Evolutionary conservation across 2,329 filamentous ascomycete genomes (phyloP).

Genomic region (Neofusicoccum sp.): DNA sequence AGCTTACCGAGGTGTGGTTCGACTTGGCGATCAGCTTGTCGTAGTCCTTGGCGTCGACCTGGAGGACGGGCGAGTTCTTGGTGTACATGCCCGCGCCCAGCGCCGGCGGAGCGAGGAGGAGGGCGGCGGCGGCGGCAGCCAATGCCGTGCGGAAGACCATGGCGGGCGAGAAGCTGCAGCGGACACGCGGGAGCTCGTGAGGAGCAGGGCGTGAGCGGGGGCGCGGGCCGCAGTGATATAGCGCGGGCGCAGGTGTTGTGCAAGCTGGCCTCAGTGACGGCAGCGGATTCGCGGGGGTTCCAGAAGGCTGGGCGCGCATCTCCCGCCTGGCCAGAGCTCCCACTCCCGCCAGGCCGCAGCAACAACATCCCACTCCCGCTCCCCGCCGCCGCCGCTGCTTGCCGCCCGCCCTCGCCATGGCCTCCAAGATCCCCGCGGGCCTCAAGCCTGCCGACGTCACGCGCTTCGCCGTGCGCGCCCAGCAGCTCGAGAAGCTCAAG

Average conservation of each 20-base stretch:
- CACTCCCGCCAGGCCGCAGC: neutral
- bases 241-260: neutral
- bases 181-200: neutral
- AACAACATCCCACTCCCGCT: neutral
- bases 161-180: constrained; percentile 18
- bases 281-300: constrained; percentile 16
- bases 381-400: neutral
- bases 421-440: constrained; percentile 65
- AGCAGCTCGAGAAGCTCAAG: constrained; percentile 78
- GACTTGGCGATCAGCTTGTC: constrained; percentile 80
- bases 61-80: constrained; percentile 83
- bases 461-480: constrained; percentile 78
- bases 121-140: constrained; percentile 57
- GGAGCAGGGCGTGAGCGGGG: neutral
- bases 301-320: constrained; percentile 5
- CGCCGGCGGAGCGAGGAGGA: constrained; percentile 65
- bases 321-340: constrained; percentile 18
- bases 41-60: constrained; percentile 76
- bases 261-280: constrained; percentile 18
- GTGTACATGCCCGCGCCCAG: constrained; percentile 74
- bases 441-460: constrained; percentile 79
- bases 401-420: constrained; percentile 55
- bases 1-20: constrained; percentile 82
- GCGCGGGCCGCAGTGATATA: neutral
- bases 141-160: constrained; percentile 39